Evolutionary conservation across 108 stramenopile genomes (phyloP).

Genomic region (Cyclotella sp.): DNA sequence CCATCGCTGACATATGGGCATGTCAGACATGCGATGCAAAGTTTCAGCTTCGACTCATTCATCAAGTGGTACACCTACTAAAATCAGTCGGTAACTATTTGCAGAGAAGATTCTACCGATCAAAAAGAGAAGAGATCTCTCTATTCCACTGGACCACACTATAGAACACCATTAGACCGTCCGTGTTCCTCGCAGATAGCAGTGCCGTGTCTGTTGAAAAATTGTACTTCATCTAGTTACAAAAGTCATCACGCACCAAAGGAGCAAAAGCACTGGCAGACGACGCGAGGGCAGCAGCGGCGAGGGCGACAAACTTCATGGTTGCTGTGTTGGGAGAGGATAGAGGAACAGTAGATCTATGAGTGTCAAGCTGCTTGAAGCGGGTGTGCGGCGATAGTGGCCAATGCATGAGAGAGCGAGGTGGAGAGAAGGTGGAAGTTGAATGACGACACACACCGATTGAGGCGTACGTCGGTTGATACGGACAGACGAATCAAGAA

Average conservation of each 20-base stretch:
- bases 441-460: not conserved
- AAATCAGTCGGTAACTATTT: no score
- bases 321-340: constrained; percentile 24
- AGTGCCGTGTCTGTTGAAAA: not conserved
- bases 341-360: not conserved
- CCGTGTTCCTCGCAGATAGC: not conserved
- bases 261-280: constrained; percentile 70
- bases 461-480: not conserved
- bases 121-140: no score
- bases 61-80: no score
- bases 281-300: constrained; percentile 63
- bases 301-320: constrained; percentile 78
- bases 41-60: no score
- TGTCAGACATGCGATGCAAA: no score
- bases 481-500: constrained; percentile 4
- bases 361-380: no score
- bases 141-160: no score
- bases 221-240: not conserved
- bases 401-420: not conserved
- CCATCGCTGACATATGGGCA: no score
- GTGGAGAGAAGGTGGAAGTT: not conserved
- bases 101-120: no score
- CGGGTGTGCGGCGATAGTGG: not conserved
- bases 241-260: constrained; percentile 49
- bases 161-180: not conserved